phyloP scores from a whole-genome alignment of 139 green algal species.

The Zygnema circumcarinatum region DNA sequence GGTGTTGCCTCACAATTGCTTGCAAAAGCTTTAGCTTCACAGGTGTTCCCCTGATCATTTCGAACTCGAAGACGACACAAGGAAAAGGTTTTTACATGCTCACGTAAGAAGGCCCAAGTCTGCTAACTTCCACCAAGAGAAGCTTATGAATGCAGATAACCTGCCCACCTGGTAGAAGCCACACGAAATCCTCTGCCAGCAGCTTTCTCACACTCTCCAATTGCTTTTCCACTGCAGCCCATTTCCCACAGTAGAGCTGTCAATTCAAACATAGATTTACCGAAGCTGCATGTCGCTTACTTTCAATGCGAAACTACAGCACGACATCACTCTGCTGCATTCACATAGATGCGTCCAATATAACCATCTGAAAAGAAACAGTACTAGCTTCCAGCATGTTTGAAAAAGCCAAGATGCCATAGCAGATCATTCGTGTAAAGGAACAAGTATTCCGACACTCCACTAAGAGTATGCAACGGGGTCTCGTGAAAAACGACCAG shows the following conservation, averaged over 20 bases:
- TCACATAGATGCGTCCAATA: neutral
- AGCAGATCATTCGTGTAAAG: neutral
- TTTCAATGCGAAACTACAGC: too few species aligned
- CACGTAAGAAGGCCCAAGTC: neutral
- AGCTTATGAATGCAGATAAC: neutral
- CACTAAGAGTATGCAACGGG: neutral
- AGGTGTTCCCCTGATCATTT: too few species aligned
- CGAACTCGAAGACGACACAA: neutral
- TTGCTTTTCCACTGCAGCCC: neutral
- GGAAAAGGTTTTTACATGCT: neutral
- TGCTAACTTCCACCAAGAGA: neutral
- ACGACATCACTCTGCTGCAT: too few species aligned
- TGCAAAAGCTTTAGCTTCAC: too few species aligned
- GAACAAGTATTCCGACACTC: neutral
- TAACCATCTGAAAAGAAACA: neutral
- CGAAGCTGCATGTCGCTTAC: neutral
- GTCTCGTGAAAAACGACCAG: neutral
- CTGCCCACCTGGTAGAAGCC: constrained; percentile 35
- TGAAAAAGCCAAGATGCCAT: too few species aligned
- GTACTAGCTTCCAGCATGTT: neutral
- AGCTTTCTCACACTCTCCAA: constrained; percentile 24
- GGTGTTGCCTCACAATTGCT: too few species aligned
- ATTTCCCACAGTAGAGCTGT: neutral
- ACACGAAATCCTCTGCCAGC: constrained; percentile 27
- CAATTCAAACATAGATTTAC: neutral